Conservation (phyloP, 2,329 filamentous ascomycete species). For the Pyricularia grisea region DNA sequence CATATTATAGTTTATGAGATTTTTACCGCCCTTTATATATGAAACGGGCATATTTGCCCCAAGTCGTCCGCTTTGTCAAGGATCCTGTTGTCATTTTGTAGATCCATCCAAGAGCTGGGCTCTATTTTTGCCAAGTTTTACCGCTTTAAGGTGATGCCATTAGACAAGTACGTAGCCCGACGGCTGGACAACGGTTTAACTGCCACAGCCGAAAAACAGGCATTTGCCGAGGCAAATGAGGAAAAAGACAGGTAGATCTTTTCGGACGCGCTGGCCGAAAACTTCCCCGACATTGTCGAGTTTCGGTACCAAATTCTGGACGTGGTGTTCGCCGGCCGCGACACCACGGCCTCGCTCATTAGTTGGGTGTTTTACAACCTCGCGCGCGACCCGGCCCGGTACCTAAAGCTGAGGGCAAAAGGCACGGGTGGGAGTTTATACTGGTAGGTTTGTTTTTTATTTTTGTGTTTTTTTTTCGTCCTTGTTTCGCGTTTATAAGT, state of each 20-base stretch:
- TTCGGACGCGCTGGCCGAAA: slow-evolving; percentile 1
- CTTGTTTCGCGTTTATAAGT: not conserved
- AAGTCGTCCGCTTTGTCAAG: not conserved
- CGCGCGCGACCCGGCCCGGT: not conserved
- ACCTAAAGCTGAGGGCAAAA: not conserved
- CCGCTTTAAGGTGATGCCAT: too few species aligned
- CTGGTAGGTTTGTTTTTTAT: not conserved
- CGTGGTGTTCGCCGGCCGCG: slow-evolving; percentile 13
- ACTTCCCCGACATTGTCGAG: not conserved
- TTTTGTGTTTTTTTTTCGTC: too few species aligned
- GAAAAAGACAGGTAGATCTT: slow-evolving; percentile 2
- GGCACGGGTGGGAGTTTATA: slow-evolving; percentile 1
- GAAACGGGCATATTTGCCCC: not conserved
- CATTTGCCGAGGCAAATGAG: not conserved
- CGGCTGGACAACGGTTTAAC: not conserved
- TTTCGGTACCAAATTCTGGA: slow-evolving; percentile 11
- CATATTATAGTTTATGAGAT: not conserved
- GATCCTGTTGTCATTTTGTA: not conserved
- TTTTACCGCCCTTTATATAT: not conserved
- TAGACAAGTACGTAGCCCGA: slow-evolving; percentile 2
- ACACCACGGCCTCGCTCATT: slow-evolving; percentile 15
- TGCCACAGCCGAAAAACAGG: not conserved
- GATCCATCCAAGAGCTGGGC: too few species aligned
- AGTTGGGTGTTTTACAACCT: slow-evolving; percentile 12
- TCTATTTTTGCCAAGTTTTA: too few species aligned